These are phyloP conservation scores for Globisporangium acanthophoron DNA, from an alignment of 352 stramenopile species.

Conservation along the genomic window DNA sequence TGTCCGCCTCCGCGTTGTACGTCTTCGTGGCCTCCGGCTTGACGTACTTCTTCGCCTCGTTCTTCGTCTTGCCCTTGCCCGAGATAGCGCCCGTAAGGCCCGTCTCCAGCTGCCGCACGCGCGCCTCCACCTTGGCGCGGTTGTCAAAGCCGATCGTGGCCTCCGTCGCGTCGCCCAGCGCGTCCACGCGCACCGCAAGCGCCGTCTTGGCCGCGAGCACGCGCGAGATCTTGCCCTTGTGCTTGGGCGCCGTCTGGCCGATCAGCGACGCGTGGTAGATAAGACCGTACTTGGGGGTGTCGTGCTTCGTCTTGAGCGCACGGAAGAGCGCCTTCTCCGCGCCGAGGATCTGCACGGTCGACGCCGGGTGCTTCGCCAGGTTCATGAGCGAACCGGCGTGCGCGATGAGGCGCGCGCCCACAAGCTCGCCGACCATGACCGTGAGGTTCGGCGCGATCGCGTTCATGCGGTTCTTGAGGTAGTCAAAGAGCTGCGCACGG, in stretches of 20 bases:
- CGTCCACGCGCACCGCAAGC: conserved; percentile 99
- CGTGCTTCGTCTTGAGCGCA: conserved; percentile 99
- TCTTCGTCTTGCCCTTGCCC: conserved; percentile 89
- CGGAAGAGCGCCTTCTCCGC: conserved; percentile 99
- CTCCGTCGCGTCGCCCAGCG: conserved; percentile 94
- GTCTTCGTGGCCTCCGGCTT: conserved; percentile 67
- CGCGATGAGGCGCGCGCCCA: conserved; percentile 98
- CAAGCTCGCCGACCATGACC: conserved; percentile 98
- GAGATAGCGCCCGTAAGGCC: conserved; percentile 80
- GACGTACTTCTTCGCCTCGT: conserved; percentile 88
- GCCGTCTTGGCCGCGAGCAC: conserved; percentile 98
- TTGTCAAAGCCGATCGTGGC: conserved; percentile 97
- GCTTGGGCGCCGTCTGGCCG: conserved; percentile 98
- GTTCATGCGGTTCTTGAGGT: conserved; percentile 99
- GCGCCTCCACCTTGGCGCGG: conserved; percentile 97
- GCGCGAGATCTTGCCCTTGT: conserved; percentile 99
- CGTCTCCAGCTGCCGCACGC: conserved; percentile 97
- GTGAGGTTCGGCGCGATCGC: conserved; percentile 99
- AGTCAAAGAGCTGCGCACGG: conserved; percentile 98
- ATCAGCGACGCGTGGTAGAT: conserved; percentile 99
- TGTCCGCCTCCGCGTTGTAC: conserved; percentile 96
- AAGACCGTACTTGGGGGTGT: conserved; percentile 99
- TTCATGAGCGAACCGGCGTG: conserved; percentile 99
- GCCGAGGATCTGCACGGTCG: conserved; percentile 98
- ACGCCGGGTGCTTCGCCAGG: conserved; percentile 98